A percentile compares a stretch with the other conserved stretches of the same genome.
phyloP scores from a whole-genome alignment of 352 stramenopile genomes.

The Pythium coloratum region DNA sequence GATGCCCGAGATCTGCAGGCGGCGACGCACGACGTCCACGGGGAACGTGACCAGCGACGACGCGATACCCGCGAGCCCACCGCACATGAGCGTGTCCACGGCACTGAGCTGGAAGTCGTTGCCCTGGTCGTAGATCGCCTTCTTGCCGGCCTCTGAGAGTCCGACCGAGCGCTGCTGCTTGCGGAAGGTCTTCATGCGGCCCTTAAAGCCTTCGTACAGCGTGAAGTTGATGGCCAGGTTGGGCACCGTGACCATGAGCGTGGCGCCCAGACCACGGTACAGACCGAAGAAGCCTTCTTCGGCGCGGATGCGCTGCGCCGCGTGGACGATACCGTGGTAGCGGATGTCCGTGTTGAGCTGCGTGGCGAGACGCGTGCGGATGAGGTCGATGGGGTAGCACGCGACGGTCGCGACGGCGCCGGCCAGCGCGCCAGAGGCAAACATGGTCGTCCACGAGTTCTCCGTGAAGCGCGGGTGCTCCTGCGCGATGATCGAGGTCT shows the following conservation, averaged over 20 bases:
- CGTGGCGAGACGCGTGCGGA: slow-evolving; percentile 93
- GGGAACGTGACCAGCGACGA: slow-evolving; percentile 95
- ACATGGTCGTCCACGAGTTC: slow-evolving; percentile 75
- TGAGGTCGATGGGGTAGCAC: slow-evolving; percentile 97
- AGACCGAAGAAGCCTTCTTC: slow-evolving; percentile 90
- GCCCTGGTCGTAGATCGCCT: slow-evolving; percentile 11
- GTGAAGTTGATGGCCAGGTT: slow-evolving; percentile 97
- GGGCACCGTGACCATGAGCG: slow-evolving; percentile 94
- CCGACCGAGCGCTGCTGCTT: slow-evolving; percentile 36
- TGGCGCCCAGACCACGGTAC: slow-evolving; percentile 93
- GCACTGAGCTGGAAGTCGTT: slow-evolving; percentile 44
- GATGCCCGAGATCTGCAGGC: slow-evolving; percentile 94
- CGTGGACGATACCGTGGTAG: slow-evolving; percentile 91
- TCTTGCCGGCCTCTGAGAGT: slow-evolving; percentile 31
- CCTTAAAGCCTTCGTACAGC: slow-evolving; percentile 94
- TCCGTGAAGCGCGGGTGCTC: slow-evolving; percentile 70
- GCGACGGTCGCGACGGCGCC: slow-evolving; percentile 79
- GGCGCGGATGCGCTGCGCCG: slow-evolving; percentile 90
- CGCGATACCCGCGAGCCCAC: slow-evolving; percentile 87
- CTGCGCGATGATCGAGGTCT: slow-evolving; percentile 67
- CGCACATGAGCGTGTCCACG: slow-evolving; percentile 91
- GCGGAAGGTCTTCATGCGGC: slow-evolving; percentile 82
- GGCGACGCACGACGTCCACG: slow-evolving; percentile 92
- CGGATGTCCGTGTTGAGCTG: slow-evolving; percentile 90
- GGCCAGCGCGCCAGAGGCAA: slow-evolving; percentile 65